phyloP scores from a whole-genome alignment of 2,329 filamentous ascomycete species.

The Albifimbria verrucaria region DNA sequence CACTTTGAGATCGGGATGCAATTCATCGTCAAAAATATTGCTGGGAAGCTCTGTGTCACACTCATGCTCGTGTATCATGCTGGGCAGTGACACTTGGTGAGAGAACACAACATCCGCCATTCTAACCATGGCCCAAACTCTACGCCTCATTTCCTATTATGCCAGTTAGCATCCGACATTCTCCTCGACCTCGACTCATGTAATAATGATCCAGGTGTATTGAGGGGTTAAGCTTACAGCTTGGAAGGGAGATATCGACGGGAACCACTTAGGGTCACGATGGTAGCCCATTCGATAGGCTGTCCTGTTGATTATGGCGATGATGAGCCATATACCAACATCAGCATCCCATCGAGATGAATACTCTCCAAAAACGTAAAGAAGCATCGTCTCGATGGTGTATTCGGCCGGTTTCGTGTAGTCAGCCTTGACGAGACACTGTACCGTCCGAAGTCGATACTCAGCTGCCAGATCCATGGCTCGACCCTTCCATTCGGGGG shows the following conservation, averaged over 20 bases:
- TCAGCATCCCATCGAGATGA: conserved; percentile 72
- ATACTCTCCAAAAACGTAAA: conserved; percentile 75
- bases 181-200: no score
- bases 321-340: conserved; percentile 59
- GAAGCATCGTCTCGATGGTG: conserved; percentile 73
- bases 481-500: conserved; percentile 73
- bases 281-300: conserved; percentile 73
- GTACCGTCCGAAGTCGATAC: conserved; percentile 70
- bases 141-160: conserved; percentile 63
- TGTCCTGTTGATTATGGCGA: conserved; percentile 53
- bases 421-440: conserved; percentile 72
- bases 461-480: conserved; percentile 57
- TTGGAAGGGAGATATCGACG: conserved; percentile 68
- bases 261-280: conserved; percentile 72
- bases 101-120: conserved; percentile 76
- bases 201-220: no score
- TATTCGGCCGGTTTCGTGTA: conserved; percentile 73
- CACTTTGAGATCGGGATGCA: conserved; percentile 64
- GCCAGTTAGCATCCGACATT: no score
- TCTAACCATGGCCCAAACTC: conserved; percentile 67
- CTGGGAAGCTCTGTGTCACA: conserved; percentile 73
- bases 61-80: conserved; percentile 70
- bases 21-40: conserved; percentile 80
- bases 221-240: conserved; percentile 51
- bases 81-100: conserved; percentile 64